Base-by-base conservation (phyloP, 306 rosid genomes). In the Abrus precatorius region DNA sequence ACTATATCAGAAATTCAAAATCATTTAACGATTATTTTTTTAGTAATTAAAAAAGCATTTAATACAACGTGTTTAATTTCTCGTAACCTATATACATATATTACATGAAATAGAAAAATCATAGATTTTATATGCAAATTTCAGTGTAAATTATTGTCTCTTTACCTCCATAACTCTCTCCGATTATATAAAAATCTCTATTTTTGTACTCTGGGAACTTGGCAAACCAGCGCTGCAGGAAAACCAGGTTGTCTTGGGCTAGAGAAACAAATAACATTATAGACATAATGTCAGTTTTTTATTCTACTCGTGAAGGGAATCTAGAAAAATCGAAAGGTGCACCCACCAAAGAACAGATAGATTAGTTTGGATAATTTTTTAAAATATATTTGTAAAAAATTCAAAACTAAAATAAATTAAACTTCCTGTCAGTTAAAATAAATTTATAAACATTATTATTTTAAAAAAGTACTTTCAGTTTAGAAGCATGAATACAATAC, bases 131-230 rank as follows among this genome's bases (percentile, higher is more conserved):
- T 43, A 45, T 45, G 27, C 73, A 28, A 45, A 45, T 40, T 68
- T 11, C 6, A 68, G 45, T 40, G 41, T 45, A 20, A 14, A 36
- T 34, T 7, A 52, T 34, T 3, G 49, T 74, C 20, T 61, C 12
- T 32, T 43, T 13, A 85, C 91, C 88, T 47, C 63, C 91, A 78
- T 88, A 88, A 78, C 89, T 88, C 69, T 81, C 89, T 71, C 91
- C 87, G 28, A 65, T 7, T 6, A 84, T 70, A 68, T 73, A 83
- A 3, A 85, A 81, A 1, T 84, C 87, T 44, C 52, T 77, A 3
- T 49, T 69, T 28, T 32, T 75, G 62, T 85, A 88, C 48, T 77
- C 78, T 0, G 84, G 91, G 34, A 83, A 88, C 38, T 85, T 83
- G 13, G 29, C 77, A 32, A 88, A 79, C 89, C 91, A 85, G 29